These are phyloP conservation scores for Gnetum montanum DNA, from an alignment of 75 land plant species.

Conservation along the genomic window DNA sequence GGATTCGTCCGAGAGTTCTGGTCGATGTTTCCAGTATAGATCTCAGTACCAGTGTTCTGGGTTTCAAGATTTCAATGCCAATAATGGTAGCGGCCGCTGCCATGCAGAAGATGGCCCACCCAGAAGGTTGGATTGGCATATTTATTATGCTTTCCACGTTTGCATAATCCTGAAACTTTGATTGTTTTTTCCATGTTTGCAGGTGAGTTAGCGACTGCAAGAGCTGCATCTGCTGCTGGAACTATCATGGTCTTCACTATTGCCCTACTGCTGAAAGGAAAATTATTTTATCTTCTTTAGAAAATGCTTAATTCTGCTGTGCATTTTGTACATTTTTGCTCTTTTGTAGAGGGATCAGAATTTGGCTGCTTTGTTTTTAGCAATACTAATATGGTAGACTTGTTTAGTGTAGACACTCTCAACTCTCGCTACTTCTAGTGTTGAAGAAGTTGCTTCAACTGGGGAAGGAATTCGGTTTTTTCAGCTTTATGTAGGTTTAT, in stretches of 20 bases:
- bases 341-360: too few species aligned
- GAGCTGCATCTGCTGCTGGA: conserved; percentile 69
- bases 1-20: conserved; percentile 86
- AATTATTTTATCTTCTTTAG: too few species aligned
- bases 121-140: conserved; percentile 49
- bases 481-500: conserved; percentile 67
- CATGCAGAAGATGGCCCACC: conserved; percentile 94
- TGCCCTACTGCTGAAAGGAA: neutral
- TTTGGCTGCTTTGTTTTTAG: too few species aligned
- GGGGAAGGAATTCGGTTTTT: conserved; percentile 84
- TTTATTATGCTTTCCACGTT: neutral
- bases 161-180: neutral
- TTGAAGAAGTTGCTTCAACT: conserved; percentile 82
- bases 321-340: too few species aligned
- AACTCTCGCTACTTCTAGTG: conserved; percentile 79
- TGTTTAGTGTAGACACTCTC: conserved; percentile 55
- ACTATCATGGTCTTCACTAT: conserved; percentile 69
- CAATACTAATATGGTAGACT: too few species aligned
- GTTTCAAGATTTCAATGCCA: conserved; percentile 91
- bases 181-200: too few species aligned
- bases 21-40: conserved; percentile 79
- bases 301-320: too few species aligned
- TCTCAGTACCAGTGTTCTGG: conserved; percentile 61
- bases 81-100: conserved; percentile 96
- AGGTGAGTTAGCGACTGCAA: conserved; percentile 86